Conservation (phyloP, 2,329 filamentous ascomycete genomes). For the Chaetomiaceae sp. region DNA sequence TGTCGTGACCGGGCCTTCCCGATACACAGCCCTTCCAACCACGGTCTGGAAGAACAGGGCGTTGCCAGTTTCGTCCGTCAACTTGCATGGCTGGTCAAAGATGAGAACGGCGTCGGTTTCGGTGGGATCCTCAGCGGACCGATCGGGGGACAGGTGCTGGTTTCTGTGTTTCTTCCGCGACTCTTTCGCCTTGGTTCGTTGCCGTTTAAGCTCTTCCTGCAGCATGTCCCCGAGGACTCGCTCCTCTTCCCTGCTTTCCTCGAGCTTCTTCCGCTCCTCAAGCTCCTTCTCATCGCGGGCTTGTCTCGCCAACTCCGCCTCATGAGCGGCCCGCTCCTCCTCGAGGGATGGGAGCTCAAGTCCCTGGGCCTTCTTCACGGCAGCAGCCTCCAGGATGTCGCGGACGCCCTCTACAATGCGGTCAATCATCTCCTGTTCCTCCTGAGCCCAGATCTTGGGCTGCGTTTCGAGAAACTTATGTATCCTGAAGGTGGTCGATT, state of each 20-base stretch:
- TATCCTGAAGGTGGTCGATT: conserved; percentile 65
- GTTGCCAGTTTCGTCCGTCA: conserved; percentile 59
- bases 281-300: conserved; percentile 51
- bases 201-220: conserved; percentile 63
- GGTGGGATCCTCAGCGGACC: conserved; percentile 29
- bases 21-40: conserved; percentile 60
- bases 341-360: conserved; percentile 77
- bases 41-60: conserved; percentile 64
- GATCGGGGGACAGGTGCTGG: conserved; percentile 35
- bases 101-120: conserved; percentile 39
- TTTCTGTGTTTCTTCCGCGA: conserved; percentile 54
- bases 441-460: conserved; percentile 46
- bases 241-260: conserved; percentile 62
- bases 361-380: conserved; percentile 66
- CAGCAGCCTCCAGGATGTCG: conserved; percentile 79
- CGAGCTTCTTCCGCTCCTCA: conserved; percentile 46
- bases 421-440: conserved; percentile 55
- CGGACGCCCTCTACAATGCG: conserved; percentile 64
- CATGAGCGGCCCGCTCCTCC: conserved; percentile 79
- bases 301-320: conserved; percentile 60
- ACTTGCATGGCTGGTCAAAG: conserved; percentile 61
- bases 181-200: conserved; percentile 58
- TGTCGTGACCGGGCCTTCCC: conserved; percentile 59
- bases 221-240: conserved; percentile 64
- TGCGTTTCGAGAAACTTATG: conserved; percentile 56